These are phyloP conservation scores for Xerocomellus amylosporus DNA, from an alignment of 768 basidiomycete genomes.

Conservation along the genomic window DNA sequence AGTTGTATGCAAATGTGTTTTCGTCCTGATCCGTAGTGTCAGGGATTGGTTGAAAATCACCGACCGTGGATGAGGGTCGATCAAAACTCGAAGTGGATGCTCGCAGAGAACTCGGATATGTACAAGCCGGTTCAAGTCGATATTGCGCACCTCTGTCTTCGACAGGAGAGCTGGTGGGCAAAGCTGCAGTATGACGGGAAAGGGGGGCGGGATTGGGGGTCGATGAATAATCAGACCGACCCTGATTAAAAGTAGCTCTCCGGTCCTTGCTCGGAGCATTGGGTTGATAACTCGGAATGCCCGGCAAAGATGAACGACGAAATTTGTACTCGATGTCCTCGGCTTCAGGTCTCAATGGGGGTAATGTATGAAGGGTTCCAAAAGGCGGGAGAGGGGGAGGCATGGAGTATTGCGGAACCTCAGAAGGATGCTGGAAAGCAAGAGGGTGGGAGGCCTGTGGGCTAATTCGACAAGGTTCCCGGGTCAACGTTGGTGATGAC, in stretches of 20 bases:
- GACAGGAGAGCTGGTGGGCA: conserved; percentile 1
- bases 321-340: conserved; percentile 32
- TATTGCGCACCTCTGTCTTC: conserved; percentile 13
- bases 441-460: conserved; percentile 24
- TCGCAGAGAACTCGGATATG: conserved; percentile 18
- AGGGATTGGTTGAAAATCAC: conserved; percentile 9
- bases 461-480: conserved; percentile 23
- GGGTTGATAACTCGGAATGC: conserved; percentile 9
- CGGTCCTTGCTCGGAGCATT: conserved; percentile 8
- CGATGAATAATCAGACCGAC: conserved; percentile 13
- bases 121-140: conserved; percentile 16
- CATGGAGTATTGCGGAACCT: conserved; percentile 29
- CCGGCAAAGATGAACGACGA: conserved; percentile 32
- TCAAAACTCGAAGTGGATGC: conserved; percentile 17
- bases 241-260: conserved; percentile 14
- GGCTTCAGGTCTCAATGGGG: conserved; percentile 25
- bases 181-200: conserved; percentile 2
- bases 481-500: conserved; percentile 20
- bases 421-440: conserved; percentile 19
- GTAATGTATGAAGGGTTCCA: conserved; percentile 22
- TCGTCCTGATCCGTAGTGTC: conserved; percentile 7
- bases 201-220: neutral
- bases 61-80: conserved; percentile 20
- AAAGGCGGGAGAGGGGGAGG: conserved; percentile 25
- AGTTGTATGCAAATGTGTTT: conserved; percentile 6